These are phyloP conservation scores for Solanum rostratum DNA, from an alignment of 257 asterid species.

Conservation along the genomic window DNA sequence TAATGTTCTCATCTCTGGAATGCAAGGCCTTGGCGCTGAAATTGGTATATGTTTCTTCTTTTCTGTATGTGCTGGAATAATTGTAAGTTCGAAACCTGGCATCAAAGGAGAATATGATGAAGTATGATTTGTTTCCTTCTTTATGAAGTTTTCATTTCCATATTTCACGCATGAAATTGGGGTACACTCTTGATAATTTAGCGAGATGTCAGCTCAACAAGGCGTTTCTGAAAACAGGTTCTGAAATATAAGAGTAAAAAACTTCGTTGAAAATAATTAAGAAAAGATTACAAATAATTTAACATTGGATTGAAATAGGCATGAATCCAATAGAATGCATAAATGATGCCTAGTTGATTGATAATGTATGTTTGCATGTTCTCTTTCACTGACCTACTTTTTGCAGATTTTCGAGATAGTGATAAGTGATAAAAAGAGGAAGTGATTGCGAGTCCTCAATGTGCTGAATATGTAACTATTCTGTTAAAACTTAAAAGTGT, in stretches of 20 bases:
- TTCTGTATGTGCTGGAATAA: not conserved
- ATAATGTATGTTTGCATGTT: not conserved
- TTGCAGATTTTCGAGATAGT: not conserved
- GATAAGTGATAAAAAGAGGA: not conserved
- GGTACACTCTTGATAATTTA: not conserved
- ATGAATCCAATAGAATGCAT: not conserved
- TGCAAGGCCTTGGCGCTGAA: constrained; percentile 40
- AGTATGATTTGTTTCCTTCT: not conserved
- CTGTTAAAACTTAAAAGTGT: not conserved
- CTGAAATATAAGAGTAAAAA: too few species aligned
- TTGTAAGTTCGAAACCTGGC: not conserved
- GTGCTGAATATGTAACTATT: not conserved
- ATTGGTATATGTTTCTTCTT: constrained; percentile 10
- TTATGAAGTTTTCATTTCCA: not conserved
- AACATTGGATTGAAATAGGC: not conserved
- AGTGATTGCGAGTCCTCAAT: not conserved
- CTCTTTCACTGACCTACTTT: not conserved
- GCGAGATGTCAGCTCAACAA: too few species aligned
- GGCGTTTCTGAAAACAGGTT: too few species aligned
- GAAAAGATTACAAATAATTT: not conserved
- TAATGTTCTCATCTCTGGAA: constrained; percentile 30
- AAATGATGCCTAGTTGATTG: not conserved
- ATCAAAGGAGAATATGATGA: not conserved
- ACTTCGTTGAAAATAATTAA: too few species aligned
- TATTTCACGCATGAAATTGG: not conserved